Evolutionary conservation across 257 asterid genomes (phyloP).

Genomic region (Nicotiana noctiflora): DNA sequence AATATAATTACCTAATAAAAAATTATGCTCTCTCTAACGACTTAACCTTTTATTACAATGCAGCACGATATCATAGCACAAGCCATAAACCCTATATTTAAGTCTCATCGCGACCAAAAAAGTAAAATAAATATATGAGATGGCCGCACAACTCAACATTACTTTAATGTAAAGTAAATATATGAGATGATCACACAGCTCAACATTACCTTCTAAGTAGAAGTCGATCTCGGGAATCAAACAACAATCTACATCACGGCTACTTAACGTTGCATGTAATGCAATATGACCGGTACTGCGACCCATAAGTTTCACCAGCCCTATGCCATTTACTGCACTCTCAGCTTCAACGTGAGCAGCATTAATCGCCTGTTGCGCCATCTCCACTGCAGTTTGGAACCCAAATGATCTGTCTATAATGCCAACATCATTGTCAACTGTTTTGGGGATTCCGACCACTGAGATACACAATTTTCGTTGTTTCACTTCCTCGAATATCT

Average conservation of each 20-base stretch:
- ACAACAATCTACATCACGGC: conserved; percentile 78
- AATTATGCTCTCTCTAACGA: no score
- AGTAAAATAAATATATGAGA: no score
- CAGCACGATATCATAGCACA: neutral
- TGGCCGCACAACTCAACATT: neutral
- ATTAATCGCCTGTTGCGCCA: conserved; percentile 82
- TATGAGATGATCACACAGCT: no score
- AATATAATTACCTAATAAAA: neutral
- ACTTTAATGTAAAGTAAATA: no score
- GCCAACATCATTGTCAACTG: conserved; percentile 78
- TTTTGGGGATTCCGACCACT: conserved; percentile 70
- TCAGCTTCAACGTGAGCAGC: conserved; percentile 73
- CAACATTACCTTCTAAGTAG: conserved; percentile 43
- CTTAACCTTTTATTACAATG: neutral
- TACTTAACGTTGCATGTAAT: conserved; percentile 64
- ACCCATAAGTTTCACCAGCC: conserved; percentile 85
- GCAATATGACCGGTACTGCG: conserved; percentile 87
- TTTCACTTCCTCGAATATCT: conserved; percentile 50
- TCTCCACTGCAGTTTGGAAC: conserved; percentile 78
- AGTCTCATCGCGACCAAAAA: neutral
- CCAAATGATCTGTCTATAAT: conserved; percentile 78
- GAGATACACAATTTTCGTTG: conserved; percentile 37
- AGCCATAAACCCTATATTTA: neutral
- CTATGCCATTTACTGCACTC: conserved; percentile 75
- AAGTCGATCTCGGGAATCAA: conserved; percentile 66